Base-by-base conservation (phyloP, 345 rosid genomes). In the Linum tenue region DNA sequence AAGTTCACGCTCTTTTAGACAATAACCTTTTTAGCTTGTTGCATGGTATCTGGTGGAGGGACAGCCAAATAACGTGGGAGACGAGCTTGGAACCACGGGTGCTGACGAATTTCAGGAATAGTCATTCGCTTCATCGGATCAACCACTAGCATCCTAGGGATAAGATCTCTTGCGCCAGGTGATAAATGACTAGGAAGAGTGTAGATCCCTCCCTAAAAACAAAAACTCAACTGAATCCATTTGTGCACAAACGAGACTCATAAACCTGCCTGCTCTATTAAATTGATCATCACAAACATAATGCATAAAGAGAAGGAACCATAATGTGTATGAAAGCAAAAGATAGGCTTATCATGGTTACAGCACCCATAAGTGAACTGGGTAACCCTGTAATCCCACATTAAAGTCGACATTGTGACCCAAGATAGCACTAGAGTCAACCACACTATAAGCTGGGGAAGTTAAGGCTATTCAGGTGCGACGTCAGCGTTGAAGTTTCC, bases 101-200 rank as follows among this genome's bases (percentile, higher is more conserved):
- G 96, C 69, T 83, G 95, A 64, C 86, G 91, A 68, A 94, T 88
- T 77, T 94, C 97, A 56, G 95, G 91, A 64, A 94, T 89, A 5
- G 84, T 84, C 66, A 91, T 77, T 73, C 99, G 86, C 78, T 89
- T 91, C 81, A 88, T 77, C 60, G 97, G 97, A 59, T 94, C 95
- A 73, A 91, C 97, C 42, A 87, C 81, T 64, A 94, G 96, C 96
- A 94, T 85, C 81, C 91, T 81, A 71, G 95, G 95, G 65, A 94
- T 94, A 73, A 94, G 75, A 77, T 91, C 95, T 80, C 92, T 84
- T 62, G 99, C 92, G 15, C 92, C 91, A n/a, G 79, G 75, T 48
- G 99, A 84, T 68, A 94, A 78, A 76, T 90, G 96, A 73, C 96
- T 91, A 42, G 99, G 97, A 75, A 94, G 92, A 70, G 97, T 90